Evolutionary conservation across 2,329 filamentous ascomycete genomes (phyloP), one percentile per base, ranked within the genome.

Genomic region (Epichloe baconii): DNA sequence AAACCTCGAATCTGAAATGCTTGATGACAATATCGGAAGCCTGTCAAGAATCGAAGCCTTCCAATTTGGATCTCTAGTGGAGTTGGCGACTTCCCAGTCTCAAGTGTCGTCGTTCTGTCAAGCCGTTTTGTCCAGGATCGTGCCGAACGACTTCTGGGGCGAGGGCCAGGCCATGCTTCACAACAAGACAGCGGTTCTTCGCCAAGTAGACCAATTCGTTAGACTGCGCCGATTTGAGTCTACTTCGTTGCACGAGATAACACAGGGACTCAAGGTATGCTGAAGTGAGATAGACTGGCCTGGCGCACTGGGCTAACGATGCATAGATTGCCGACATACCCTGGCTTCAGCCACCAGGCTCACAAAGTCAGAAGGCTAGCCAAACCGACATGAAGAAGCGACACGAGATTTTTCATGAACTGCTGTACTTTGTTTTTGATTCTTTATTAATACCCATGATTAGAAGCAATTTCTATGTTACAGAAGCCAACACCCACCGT

Each of bases 341-440:
- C 11, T 98, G 93, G 93, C 78, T 96, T 48, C 72, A 72, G 19
- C 76, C 79, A 36, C 76, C 77, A 1, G 66, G 66, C 12, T 62
- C 74, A 1, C 58, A 64, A 14, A 65, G 63, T 2, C 61, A 65
- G 10, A 90, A 83, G 50, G 71, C 85, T 47, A 85, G 85, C 53
- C 72, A 75, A 53, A 82, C 84, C 0, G 91, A 97, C 61, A 72
- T 78, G 34, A 68, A 71, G 6, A 97, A 96, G 66, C 82, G 90
- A 11, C 72, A 71, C 26, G 86, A 96, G 61, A 74, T 97, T 0
- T 79, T 96, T 47, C 69, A 82, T 49, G 93, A 98, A 64, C 82
- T 97, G 52, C 61, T 97, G 6, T 97, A 96, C 68, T 98, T 90
- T 64, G 57, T 95, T 4, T 93, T 98, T 60, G 93, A 98, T 66